A percentile compares a stretch with the other conserved stretches of the same genome.
Conservation (phyloP, 768 basidiomycete species). For the Porpolomopsis calyptriformis region DNA sequence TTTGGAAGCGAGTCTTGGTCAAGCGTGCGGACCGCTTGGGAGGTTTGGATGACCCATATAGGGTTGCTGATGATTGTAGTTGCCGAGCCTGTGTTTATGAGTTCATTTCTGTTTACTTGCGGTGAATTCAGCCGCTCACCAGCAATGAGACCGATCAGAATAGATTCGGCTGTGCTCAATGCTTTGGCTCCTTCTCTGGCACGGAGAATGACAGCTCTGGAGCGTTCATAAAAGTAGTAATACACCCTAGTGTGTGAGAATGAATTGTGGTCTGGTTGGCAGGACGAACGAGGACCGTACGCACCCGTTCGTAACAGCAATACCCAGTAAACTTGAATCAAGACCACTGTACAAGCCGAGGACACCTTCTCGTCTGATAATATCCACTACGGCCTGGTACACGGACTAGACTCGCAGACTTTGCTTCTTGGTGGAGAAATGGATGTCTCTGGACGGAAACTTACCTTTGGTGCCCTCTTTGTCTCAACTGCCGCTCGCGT, state of each 20-base stretch:
- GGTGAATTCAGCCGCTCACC: slow-evolving; percentile 33
- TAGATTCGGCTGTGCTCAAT: slow-evolving; percentile 78
- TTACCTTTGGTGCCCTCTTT: slow-evolving; percentile 65
- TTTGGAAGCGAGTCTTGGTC: slow-evolving; percentile 21
- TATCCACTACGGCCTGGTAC: slow-evolving; percentile 58
- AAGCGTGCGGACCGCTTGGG: slow-evolving; percentile 64
- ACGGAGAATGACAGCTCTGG: slow-evolving; percentile 45
- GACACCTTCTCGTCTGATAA: slow-evolving; percentile 76
- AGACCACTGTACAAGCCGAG: slow-evolving; percentile 82
- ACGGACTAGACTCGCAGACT: slow-evolving; percentile 36
- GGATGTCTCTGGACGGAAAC: no score
- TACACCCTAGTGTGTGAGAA: slow-evolving; percentile 56
- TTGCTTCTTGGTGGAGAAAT: neutral
- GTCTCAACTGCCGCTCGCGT: slow-evolving; percentile 90
- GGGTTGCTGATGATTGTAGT: slow-evolving; percentile 88
- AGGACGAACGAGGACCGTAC: slow-evolving; percentile 11
- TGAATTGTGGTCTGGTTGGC: neutral
- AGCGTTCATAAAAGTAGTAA: slow-evolving; percentile 84
- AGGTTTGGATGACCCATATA: slow-evolving; percentile 94
- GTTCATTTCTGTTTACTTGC: slow-evolving; percentile 2
- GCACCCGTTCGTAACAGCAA: slow-evolving; percentile 88
- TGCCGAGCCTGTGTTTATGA: slow-evolving; percentile 57
- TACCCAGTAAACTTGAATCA: slow-evolving; percentile 74
- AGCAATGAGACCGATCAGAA: slow-evolving; percentile 79
- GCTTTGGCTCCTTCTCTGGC: slow-evolving; percentile 52